Conservation (phyloP, 2,329 filamentous ascomycete species). For the Dissoconium aciculare region DNA sequence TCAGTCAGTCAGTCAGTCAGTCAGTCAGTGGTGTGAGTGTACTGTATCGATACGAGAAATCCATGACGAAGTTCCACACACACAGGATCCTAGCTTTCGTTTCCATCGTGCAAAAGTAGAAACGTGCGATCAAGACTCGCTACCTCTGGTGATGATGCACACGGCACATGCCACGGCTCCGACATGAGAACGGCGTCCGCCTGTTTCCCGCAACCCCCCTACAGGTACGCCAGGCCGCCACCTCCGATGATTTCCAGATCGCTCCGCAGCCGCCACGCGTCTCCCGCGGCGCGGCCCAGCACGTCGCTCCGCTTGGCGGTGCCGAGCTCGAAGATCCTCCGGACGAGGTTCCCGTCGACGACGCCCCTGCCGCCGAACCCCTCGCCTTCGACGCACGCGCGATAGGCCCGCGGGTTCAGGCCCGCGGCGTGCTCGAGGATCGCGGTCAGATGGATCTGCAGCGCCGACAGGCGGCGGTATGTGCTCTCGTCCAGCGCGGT, state of each 20-base stretch:
- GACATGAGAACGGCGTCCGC: too few species aligned
- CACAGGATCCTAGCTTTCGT: too few species aligned
- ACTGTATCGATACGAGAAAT: too few species aligned
- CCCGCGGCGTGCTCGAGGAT: slow-evolving; percentile 63
- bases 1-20: too few species aligned
- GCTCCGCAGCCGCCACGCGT: slow-evolving; percentile 50
- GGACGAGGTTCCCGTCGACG: slow-evolving; percentile 63
- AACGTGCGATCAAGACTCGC: too few species aligned
- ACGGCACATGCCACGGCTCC: too few species aligned
- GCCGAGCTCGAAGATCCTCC: slow-evolving; percentile 60
- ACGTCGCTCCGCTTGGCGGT: slow-evolving; percentile 58
- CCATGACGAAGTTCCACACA: too few species aligned
- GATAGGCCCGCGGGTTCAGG: slow-evolving; percentile 69
- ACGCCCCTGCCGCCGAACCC: slow-evolving; percentile 44
- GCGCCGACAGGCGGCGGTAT: slow-evolving; percentile 69
- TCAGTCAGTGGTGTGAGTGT: too few species aligned
- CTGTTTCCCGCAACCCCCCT: too few species aligned
- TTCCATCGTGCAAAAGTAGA: too few species aligned
- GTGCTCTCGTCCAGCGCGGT: slow-evolving; percentile 62
- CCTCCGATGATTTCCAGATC: slow-evolving; percentile 55
- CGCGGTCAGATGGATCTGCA: slow-evolving; percentile 65
- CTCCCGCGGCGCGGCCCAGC: slow-evolving; percentile 54
- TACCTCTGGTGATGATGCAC: too few species aligned
- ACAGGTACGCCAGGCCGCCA: slow-evolving; percentile 41
- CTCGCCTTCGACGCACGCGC: slow-evolving; percentile 37